These are phyloP conservation scores for Coemansia umbellata DNA, from an alignment of 192 early-diverging fungal genomes.

Conservation along the genomic window DNA sequence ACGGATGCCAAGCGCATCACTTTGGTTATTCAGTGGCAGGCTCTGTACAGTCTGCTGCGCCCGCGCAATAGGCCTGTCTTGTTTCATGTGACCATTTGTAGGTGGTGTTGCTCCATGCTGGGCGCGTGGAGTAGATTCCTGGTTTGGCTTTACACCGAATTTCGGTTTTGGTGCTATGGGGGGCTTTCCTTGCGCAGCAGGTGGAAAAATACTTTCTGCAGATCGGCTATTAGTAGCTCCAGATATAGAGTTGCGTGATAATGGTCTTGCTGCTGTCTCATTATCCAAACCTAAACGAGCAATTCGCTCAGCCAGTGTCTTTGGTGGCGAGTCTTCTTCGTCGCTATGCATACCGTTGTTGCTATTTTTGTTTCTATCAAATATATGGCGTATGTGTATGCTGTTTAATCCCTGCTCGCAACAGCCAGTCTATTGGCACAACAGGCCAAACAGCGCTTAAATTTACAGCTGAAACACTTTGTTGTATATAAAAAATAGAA, in stretches of 20 bases:
- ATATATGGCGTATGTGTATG: too few relatives aligned
- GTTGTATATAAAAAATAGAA: too few relatives aligned
- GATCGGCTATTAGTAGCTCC: background rate
- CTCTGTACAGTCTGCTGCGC: slow-evolving; percentile 11
- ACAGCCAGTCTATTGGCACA: background rate
- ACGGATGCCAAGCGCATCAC: background rate
- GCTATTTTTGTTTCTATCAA: too few relatives aligned
- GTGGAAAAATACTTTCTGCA: background rate
- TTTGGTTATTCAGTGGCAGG: background rate
- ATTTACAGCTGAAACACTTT: background rate
- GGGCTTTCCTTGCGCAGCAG: slow-evolving; percentile 4
- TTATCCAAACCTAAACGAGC: slow-evolving; percentile 37
- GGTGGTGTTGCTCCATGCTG: too few relatives aligned
- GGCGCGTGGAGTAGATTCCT: too few relatives aligned
- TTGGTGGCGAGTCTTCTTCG: slow-evolving; percentile 41
- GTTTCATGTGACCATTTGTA: background rate
- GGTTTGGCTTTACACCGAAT: slow-evolving; percentile 5
- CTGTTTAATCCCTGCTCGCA: too few relatives aligned
- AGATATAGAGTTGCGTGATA: slow-evolving; percentile 5
- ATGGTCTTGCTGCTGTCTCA: slow-evolving; percentile 10
- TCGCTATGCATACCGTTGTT: slow-evolving; percentile 18
- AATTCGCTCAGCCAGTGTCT: slow-evolving; percentile 49
- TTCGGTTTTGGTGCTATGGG: slow-evolving; percentile 18
- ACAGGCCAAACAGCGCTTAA: background rate
- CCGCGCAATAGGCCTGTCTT: slow-evolving; percentile 9